phyloP scores from a whole-genome alignment of 257 asterid species.

The Leonotis leonurus region DNA sequence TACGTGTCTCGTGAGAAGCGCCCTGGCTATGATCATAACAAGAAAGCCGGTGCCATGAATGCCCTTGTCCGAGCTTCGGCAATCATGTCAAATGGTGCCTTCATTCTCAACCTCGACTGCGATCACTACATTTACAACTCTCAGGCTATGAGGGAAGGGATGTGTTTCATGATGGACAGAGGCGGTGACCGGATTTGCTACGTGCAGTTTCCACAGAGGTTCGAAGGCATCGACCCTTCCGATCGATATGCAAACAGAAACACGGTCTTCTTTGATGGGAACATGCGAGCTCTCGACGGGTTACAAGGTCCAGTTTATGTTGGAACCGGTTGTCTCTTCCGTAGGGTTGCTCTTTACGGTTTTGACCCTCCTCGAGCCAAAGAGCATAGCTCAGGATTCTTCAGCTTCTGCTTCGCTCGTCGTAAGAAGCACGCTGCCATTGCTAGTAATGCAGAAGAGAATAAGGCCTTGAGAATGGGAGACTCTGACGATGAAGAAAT shows the following conservation, averaged over 20 bases:
- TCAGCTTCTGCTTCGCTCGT: neutral
- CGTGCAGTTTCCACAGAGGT: neutral
- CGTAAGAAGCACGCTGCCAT: neutral
- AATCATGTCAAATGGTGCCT: slow-evolving; percentile 45
- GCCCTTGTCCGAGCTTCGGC: slow-evolving; percentile 83
- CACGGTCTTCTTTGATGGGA: neutral
- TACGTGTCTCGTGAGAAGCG: slow-evolving; percentile 78
- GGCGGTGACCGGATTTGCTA: neutral
- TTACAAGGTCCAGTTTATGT: neutral
- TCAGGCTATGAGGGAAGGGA: slow-evolving; percentile 5
- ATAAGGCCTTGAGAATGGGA: slow-evolving; percentile 4
- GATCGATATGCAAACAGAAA: slow-evolving; percentile 1
- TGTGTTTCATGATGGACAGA: slow-evolving; percentile 8
- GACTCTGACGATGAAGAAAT: slow-evolving; percentile 3
- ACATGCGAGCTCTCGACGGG: slow-evolving; percentile 2
- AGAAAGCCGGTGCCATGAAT: slow-evolving; percentile 84
- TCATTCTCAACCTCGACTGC: slow-evolving; percentile 1
- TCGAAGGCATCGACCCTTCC: neutral
- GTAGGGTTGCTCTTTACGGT: neutral
- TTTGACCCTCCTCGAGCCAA: slow-evolving; percentile 3
- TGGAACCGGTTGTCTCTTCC: neutral
- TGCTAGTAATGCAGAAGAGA: neutral
- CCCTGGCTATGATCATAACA: slow-evolving; percentile 77
- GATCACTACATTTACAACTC: slow-evolving; percentile 9
- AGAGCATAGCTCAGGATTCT: neutral